Evolutionary conservation across 371 early-diverging fungal species (phyloP), one percentile per base, ranked within the genome.

Genomic region (Mucor indicus): DNA sequence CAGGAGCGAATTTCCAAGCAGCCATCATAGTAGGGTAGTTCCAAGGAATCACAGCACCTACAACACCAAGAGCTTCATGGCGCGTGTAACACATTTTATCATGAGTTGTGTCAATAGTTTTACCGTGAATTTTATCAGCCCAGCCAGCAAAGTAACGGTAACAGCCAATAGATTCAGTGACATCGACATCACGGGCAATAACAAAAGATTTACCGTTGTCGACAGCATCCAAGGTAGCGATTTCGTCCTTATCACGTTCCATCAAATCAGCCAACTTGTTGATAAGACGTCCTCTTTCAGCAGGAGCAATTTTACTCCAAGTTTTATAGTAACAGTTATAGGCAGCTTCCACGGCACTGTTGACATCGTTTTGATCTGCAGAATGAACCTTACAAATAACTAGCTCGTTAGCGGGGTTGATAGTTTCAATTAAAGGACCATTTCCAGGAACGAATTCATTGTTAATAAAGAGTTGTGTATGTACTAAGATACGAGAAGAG

Each of bases 1-100:
- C 90, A 16, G 94, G 92, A 13, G 88, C 92, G 27, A 93, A 74
- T 67, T 93, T 94, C 92, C 91, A 91, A 4, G 82, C 74, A 24
- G 86, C 75, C 62, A 92, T 78, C 57, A 82, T 66, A 20, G 89
- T 66, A n/a, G 94, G 62, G 29, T 61, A 61, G 13, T 61, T 61
- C 69, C 70, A 71, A 16, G 72, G 69, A 36, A 85, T 87, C 45
- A 93, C 86, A 36, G 87, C 78, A 12, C 88, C 93, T 38, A 84
- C 79, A 11, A 92, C 89, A 58, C 93, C 93, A 16, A 86, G 56
- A 0, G 94, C 87, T 53, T 91, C 89, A 44, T 82, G 80, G 15
- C 80, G 67, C 2, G 91, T 91, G 60, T 84, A 92, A 33, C 76
- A 75, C 52, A 87, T 66, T 70, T 90, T 90, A 60, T 93, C 88